Evolutionary conservation across 257 asterid genomes (phyloP).

Genomic region (Fraxinus anomala): DNA sequence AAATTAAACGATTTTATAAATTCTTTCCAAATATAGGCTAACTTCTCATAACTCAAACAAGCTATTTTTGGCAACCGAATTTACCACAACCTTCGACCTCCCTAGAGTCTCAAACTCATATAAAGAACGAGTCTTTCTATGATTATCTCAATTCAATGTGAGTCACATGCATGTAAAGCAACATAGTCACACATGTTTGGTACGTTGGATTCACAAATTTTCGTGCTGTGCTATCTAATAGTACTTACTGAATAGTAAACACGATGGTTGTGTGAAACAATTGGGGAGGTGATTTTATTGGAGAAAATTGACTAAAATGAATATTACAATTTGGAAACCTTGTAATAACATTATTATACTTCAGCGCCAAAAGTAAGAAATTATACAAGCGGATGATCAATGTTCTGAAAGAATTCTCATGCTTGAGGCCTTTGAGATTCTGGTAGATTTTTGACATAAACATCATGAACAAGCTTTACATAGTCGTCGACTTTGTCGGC

Average conservation of each 20-base stretch:
- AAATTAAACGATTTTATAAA: no score
- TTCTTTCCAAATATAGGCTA: no score
- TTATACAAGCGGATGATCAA: background rate
- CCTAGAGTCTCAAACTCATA: no score
- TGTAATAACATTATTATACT: background rate
- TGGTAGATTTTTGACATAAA: constrained; percentile 43
- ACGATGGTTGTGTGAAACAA: no score
- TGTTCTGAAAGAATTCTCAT: background rate
- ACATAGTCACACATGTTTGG: background rate
- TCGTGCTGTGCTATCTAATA: background rate
- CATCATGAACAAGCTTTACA: constrained; percentile 42
- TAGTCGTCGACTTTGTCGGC: constrained; percentile 41
- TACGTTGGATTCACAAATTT: no score
- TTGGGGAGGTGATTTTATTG: background rate
- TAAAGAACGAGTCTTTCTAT: no score
- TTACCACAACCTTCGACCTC: no score
- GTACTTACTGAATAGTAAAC: background rate
- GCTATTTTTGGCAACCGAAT: no score
- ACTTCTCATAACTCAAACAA: no score
- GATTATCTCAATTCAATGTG: background rate
- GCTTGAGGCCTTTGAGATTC: constrained; percentile 42
- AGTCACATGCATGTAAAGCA: background rate
- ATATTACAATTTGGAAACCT: background rate
- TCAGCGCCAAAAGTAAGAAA: background rate
- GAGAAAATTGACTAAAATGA: background rate